Evolutionary conservation across 73 alveolate species (phyloP), one percentile per base, ranked within the genome.

Genomic region (Paraurostyla sp.): DNA sequence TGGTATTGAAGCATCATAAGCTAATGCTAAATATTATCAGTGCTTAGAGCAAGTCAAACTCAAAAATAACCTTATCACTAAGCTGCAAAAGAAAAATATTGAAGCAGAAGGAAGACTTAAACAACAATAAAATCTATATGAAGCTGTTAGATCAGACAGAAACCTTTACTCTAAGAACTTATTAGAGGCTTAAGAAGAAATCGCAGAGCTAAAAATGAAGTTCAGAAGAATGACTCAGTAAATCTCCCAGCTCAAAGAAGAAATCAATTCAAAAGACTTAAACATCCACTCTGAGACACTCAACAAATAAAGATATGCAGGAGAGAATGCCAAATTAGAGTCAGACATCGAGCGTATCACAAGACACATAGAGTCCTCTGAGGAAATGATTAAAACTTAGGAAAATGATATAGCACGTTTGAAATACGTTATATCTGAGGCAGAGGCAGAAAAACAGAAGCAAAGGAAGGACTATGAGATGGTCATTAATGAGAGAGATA

Each of bases 401-500:
- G 99, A 95, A 63, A 97, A 97, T 87, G 98, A 98, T 88, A 98
- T 98, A 40, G 97, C 98, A 30, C 95, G 98, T 87, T 92, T 98
- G 30, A 98, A 98, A 85, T 96, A 97, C 83, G 97, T 97, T 82
- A 98, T 98, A 38, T 73, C 98, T 42, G 99, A 95, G 89, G 99
- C 99, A 13, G 99, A 98, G 90, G 97, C 96, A 30, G 99, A 98
- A 92, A 97, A 95, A 69, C 94, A 97, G 86, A 97, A 98, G 75
- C 98, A 98, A 88, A 86, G 97, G 69, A 98, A 98, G 87, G 99
- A 98, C 90, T 97, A 95, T 92, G 99, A 98, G 73, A 98, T 98
- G 97, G 99, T 98, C 60, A 95, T 98, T 57, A 97, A 97, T 88
- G 99, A 98, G 88, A 96, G 99, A 92, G 99, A 98, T 83, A 97